Percentiles rank a stretch among this genome's conserved stretches.
These are phyloP conservation scores for Colletotrichum sp. DNA, from an alignment of 2,329 filamentous ascomycete species.

Conservation along the genomic window DNA sequence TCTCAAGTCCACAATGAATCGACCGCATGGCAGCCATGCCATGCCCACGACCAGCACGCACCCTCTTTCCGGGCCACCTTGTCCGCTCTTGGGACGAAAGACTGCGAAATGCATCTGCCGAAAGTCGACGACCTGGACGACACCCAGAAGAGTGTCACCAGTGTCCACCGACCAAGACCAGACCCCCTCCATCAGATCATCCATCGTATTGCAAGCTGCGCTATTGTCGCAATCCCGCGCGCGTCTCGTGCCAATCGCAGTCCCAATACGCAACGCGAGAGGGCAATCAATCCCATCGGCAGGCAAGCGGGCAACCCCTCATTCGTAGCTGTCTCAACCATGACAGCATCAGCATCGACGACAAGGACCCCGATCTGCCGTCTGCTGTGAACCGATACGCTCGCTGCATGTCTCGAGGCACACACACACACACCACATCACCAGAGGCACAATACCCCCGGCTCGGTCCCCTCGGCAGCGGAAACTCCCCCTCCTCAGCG, in stretches of 20 bases:
- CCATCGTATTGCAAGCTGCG: not conserved
- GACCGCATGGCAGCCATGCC: not conserved
- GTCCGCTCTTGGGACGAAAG: not conserved
- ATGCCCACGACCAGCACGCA: not conserved
- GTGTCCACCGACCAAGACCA: not conserved
- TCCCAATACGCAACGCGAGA: not conserved
- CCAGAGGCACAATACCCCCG: not conserved
- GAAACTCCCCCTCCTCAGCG: not conserved
- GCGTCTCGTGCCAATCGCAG: not conserved
- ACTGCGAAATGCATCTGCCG: slow-evolving; percentile 16
- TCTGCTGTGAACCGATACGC: not conserved
- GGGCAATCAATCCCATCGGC: not conserved
- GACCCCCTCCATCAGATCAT: slow-evolving; percentile 2
- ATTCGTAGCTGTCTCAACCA: not conserved
- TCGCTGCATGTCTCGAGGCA: not conserved
- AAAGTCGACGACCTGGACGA: not conserved
- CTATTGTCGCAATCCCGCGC: not conserved
- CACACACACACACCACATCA: not conserved
- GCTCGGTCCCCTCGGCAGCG: slow-evolving; percentile 9
- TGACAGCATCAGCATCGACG: not conserved
- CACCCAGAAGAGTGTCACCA: not conserved
- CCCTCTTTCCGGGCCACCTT: not conserved
- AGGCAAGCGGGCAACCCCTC: not conserved
- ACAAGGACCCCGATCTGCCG: not conserved
- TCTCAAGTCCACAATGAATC: not conserved